These are phyloP conservation scores for Lipomyces yamadae DNA, from an alignment of 805 yeast species.

Conservation along the genomic window DNA sequence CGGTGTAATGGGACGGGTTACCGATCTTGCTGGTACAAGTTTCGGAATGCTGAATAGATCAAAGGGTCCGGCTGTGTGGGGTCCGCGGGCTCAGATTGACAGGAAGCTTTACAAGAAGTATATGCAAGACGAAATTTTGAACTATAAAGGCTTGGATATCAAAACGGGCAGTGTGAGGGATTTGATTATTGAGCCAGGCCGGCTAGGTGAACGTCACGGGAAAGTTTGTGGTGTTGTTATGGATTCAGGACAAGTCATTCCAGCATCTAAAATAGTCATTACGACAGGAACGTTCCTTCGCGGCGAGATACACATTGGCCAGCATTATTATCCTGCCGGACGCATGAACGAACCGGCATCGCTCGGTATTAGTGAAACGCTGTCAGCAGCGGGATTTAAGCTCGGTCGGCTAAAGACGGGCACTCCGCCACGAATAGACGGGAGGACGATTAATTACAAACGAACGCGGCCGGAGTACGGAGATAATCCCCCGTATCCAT, in stretches of 20 bases:
- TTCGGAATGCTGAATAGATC: constrained; percentile 84
- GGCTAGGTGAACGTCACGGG: constrained; percentile 23
- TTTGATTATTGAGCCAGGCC: constrained; percentile 60
- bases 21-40: constrained; percentile 91
- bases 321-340: constrained; percentile 82
- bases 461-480: constrained; percentile 74
- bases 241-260: constrained; percentile 65
- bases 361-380: constrained; percentile 81
- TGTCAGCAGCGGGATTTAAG: constrained; percentile 74
- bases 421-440: constrained; percentile 88
- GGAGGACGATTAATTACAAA: constrained; percentile 69
- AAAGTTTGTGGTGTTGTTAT: constrained; percentile 68
- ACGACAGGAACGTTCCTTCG: constrained; percentile 96
- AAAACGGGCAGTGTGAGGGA: constrained; percentile 83
- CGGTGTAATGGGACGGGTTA: constrained; percentile 85
- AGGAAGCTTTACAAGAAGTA: constrained; percentile 73
- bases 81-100: constrained; percentile 96
- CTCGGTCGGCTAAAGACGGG: constrained; percentile 95
- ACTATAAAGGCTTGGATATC: constrained; percentile 59
- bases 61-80: constrained; percentile 97
- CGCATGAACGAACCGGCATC: constrained; percentile 92
- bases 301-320: constrained; percentile 93
- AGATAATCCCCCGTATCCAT: constrained; percentile 84
- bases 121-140: constrained; percentile 71
- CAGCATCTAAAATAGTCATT: constrained; percentile 72